These are phyloP conservation scores for Fusarium clavum DNA, from an alignment of 2,329 filamentous ascomycete species.

Conservation along the genomic window DNA sequence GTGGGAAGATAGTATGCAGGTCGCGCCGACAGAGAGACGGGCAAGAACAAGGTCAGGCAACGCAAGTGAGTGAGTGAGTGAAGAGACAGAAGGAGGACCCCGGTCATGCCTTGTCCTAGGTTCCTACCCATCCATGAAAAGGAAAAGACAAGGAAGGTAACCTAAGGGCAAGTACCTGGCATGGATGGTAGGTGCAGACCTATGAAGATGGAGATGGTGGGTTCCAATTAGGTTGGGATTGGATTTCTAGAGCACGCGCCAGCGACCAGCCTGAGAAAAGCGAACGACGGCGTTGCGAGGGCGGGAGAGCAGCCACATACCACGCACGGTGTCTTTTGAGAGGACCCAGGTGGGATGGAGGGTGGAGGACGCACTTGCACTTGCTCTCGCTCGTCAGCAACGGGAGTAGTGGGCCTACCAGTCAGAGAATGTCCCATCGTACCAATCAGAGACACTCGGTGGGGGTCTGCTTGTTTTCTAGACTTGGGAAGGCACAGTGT, in stretches of 20 bases:
- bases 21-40: constrained; percentile 36
- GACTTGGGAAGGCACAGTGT: constrained; percentile 31
- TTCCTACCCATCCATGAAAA: constrained; percentile 23
- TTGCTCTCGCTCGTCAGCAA: constrained; percentile 29
- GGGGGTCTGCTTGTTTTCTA: constrained; percentile 12
- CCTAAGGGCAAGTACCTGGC: constrained; percentile 32
- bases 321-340: constrained; percentile 46
- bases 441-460: constrained; percentile 27
- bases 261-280: constrained; percentile 37
- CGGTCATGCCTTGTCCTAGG: background rate
- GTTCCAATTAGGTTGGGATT: constrained; percentile 39
- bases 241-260: constrained; percentile 38
- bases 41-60: constrained; percentile 25
- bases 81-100: constrained; percentile 25
- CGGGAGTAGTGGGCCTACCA: constrained; percentile 32
- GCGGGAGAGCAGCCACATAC: constrained; percentile 45
- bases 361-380: constrained; percentile 24
- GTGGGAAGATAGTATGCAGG: constrained; percentile 37
- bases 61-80: constrained; percentile 23
- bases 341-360: constrained; percentile 39
- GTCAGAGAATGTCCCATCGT: constrained; percentile 15
- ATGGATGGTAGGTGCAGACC: constrained; percentile 7
- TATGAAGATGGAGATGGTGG: constrained; percentile 33
- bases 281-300: constrained; percentile 37
- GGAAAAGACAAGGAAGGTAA: constrained; percentile 43